These are phyloP conservation scores for Syzygium aqueum DNA, from an alignment of 345 rosid species.

Conservation along the genomic window DNA sequence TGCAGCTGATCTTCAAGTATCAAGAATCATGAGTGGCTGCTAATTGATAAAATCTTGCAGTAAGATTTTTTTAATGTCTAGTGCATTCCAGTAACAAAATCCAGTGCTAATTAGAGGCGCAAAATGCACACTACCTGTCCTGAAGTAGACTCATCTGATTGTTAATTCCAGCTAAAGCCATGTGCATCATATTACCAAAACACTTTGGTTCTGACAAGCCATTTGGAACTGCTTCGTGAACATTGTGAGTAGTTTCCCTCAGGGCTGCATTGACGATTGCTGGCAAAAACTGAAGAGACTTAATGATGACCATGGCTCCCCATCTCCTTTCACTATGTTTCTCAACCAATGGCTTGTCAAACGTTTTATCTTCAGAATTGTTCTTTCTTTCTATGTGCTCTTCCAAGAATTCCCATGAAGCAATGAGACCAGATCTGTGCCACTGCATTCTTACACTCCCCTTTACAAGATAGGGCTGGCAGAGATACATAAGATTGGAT, in stretches of 20 bases:
- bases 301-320: slow-evolving; percentile 98
- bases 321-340: slow-evolving; percentile 73
- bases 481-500: slow-evolving; percentile 11
- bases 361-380: slow-evolving; percentile 43
- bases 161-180: slow-evolving; percentile 90
- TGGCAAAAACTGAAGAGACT: slow-evolving; percentile 84
- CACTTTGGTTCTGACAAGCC: slow-evolving; percentile 30
- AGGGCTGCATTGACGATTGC: slow-evolving; percentile 63
- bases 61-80: background rate
- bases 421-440: slow-evolving; percentile 95
- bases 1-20: background rate
- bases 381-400: slow-evolving; percentile 71
- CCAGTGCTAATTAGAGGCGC: background rate
- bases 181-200: slow-evolving; percentile 95
- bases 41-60: background rate
- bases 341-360: slow-evolving; percentile 47
- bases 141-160: slow-evolving; percentile 98
- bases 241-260: slow-evolving; percentile 62
- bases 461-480: slow-evolving; percentile 92
- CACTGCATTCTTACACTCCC: slow-evolving; percentile 99
- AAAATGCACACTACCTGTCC: slow-evolving; percentile 58
- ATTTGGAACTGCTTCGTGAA: slow-evolving; percentile 27
- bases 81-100: background rate
- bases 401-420: slow-evolving; percentile 98
- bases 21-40: background rate